Conservation (phyloP, 768 basidiomycete genomes). For the Sistotremastrum suecicum region DNA sequence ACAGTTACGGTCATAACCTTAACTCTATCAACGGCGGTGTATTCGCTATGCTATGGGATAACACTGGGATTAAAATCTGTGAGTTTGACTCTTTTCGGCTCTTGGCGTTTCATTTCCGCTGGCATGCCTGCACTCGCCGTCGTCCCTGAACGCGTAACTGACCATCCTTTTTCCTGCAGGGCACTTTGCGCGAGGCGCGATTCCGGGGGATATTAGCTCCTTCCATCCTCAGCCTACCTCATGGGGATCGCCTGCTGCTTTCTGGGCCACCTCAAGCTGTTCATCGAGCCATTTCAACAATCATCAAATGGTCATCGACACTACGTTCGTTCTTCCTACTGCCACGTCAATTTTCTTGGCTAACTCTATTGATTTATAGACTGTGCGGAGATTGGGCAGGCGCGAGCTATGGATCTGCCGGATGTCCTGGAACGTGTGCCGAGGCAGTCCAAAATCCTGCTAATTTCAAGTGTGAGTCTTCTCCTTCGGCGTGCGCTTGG, state of each 20-base stretch:
- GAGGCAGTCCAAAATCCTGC: constrained; percentile 13
- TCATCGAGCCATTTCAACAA: constrained; percentile 21
- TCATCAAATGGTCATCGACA: constrained; percentile 27
- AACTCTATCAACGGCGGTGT: constrained; percentile 31
- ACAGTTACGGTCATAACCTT: constrained; percentile 28
- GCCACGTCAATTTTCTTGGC: neutral
- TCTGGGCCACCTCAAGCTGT: constrained; percentile 23
- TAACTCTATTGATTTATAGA: neutral
- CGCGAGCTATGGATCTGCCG: constrained; percentile 14
- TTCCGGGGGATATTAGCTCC: constrained; percentile 22
- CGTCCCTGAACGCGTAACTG: constrained; percentile 3
- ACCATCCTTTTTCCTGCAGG: too few species aligned
- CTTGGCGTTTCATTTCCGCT: neutral
- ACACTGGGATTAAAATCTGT: constrained; percentile 30
- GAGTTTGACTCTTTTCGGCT: constrained; percentile 7
- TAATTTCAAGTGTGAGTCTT: constrained; percentile 11
- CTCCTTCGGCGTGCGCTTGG: too few species aligned
- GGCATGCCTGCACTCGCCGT: neutral
- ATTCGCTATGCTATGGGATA: constrained; percentile 25
- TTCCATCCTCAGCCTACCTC: constrained; percentile 22
- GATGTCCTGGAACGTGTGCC: constrained; percentile 21
- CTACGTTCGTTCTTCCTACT: constrained; percentile 10
- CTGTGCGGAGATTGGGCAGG: constrained; percentile 33
- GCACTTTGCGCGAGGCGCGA: constrained; percentile 24
- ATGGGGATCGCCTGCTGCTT: constrained; percentile 29